Evolutionary conservation across 495 filamentous ascomycete genomes (phyloP).

Genomic region (Aspergillus indologenus): DNA sequence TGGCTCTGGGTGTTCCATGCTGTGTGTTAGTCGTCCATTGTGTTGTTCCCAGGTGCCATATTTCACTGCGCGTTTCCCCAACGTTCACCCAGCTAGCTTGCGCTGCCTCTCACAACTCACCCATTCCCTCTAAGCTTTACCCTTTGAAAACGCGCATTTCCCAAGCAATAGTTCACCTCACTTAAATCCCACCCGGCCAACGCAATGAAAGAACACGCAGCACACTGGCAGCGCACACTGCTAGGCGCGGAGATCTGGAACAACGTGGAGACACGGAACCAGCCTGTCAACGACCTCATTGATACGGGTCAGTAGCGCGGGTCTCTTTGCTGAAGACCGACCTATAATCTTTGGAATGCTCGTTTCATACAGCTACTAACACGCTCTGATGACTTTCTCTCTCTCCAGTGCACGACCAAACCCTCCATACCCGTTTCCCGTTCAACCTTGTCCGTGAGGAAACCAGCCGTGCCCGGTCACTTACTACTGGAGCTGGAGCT

Average conservation of each 20-base stretch:
- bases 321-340: too few relatives aligned
- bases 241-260: constrained; percentile 34
- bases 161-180: background rate
- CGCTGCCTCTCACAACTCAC: background rate
- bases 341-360: too few relatives aligned
- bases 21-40: background rate
- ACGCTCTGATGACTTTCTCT: too few relatives aligned
- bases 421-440: constrained; percentile 28
- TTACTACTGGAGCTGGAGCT: too few relatives aligned
- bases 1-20: background rate
- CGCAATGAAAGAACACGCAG: constrained; percentile 25
- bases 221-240: constrained; percentile 32
- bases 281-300: constrained; percentile 17
- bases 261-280: constrained; percentile 22
- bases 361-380: too few relatives aligned
- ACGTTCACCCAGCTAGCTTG: background rate
- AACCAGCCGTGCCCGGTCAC: constrained; percentile 2
- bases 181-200: constrained; percentile 5
- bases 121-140: too few relatives aligned
- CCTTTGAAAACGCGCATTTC: too few relatives aligned
- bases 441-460: constrained; percentile 30
- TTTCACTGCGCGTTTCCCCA: background rate
- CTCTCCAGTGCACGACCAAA: constrained; percentile 10
- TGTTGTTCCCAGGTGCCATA: background rate
- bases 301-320: constrained; percentile 17